A percentile compares a stretch with the other conserved stretches of the same genome.
Evolutionary conservation across 352 stramenopile species (phyloP).

Genomic region (Globisporangium polare): DNA sequence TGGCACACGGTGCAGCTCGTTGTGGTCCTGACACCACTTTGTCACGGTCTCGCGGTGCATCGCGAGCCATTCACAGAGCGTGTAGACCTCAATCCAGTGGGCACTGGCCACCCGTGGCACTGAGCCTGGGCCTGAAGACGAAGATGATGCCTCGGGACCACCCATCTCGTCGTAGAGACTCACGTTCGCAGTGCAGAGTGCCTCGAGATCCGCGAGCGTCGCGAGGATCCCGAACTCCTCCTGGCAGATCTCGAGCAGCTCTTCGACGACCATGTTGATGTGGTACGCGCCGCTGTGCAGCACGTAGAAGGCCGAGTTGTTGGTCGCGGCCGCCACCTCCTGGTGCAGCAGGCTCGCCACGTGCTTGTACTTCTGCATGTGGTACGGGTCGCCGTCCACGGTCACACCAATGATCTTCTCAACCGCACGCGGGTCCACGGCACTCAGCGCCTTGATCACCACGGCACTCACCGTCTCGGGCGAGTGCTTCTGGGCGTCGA

Average conservation of each 20-base stretch:
- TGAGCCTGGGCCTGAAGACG: background rate
- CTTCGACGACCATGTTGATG: slow-evolving; percentile 38
- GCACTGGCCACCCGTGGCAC: slow-evolving; percentile 13
- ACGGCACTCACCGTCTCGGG: slow-evolving; percentile 21
- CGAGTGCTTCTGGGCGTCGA: slow-evolving; percentile 31
- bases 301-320: slow-evolving; percentile 35
- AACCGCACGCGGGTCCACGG: slow-evolving; percentile 28
- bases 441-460: slow-evolving; percentile 26
- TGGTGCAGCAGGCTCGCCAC: slow-evolving; percentile 27
- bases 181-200: slow-evolving; percentile 22
- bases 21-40: slow-evolving; percentile 34
- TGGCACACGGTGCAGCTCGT: slow-evolving; percentile 15
- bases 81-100: slow-evolving; percentile 39
- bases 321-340: slow-evolving; percentile 19
- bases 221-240: slow-evolving; percentile 33
- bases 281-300: slow-evolving; percentile 38
- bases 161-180: slow-evolving; percentile 23
- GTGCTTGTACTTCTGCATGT: slow-evolving; percentile 34
- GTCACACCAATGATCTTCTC: slow-evolving; percentile 47
- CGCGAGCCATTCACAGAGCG: slow-evolving; percentile 38
- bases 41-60: slow-evolving; percentile 42
- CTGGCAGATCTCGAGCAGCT: slow-evolving; percentile 38
- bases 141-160: background rate
- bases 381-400: slow-evolving; percentile 42
- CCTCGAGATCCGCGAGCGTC: slow-evolving; percentile 32